Percentiles rank a stretch among this genome's conserved stretches.
phyloP scores from a whole-genome alignment of 2,329 filamentous ascomycete species.

The Neonectria sp. region DNA sequence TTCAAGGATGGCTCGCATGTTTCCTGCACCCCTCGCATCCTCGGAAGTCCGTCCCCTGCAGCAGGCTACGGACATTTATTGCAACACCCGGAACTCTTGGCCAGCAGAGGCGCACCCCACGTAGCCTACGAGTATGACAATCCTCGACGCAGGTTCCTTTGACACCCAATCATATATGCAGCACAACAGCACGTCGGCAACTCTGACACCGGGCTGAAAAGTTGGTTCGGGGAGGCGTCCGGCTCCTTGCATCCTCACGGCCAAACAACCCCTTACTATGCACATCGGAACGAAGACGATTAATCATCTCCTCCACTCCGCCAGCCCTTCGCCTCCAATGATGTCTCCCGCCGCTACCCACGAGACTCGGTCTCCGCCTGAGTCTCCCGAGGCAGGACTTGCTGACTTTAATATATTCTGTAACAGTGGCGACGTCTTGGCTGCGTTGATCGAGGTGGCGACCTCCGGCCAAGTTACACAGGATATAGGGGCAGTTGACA shows the following conservation, averaged over 20 bases:
- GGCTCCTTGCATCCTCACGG: conserved; percentile 39
- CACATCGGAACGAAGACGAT: conserved; percentile 40
- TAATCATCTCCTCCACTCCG: conserved; percentile 38
- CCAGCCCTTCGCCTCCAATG: neutral
- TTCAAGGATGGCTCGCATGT: conserved; percentile 3
- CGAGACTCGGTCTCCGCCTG: neutral
- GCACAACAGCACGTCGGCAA: conserved; percentile 28
- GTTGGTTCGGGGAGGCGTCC: conserved; percentile 38
- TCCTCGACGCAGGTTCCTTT: neutral
- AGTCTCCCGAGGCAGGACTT: neutral
- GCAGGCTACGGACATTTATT: conserved; percentile 5
- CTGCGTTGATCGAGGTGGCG: conserved; percentile 14
- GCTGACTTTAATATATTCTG: conserved; percentile 24
- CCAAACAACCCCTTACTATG: conserved; percentile 23
- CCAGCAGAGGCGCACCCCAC: neutral
- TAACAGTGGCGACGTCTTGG: conserved; percentile 33
- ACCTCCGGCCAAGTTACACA: conserved; percentile 36
- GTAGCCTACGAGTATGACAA: neutral
- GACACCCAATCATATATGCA: conserved; percentile 13
- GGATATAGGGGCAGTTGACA: conserved; percentile 25
- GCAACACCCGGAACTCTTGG: conserved; percentile 1
- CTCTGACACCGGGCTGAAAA: conserved; percentile 26
- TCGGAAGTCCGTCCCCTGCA: conserved; percentile 15
- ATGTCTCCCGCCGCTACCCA: conserved; percentile 14
- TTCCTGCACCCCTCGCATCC: conserved; percentile 7